phyloP scores from a whole-genome alignment of 306 rosid species.

The Quercus rubra region DNA sequence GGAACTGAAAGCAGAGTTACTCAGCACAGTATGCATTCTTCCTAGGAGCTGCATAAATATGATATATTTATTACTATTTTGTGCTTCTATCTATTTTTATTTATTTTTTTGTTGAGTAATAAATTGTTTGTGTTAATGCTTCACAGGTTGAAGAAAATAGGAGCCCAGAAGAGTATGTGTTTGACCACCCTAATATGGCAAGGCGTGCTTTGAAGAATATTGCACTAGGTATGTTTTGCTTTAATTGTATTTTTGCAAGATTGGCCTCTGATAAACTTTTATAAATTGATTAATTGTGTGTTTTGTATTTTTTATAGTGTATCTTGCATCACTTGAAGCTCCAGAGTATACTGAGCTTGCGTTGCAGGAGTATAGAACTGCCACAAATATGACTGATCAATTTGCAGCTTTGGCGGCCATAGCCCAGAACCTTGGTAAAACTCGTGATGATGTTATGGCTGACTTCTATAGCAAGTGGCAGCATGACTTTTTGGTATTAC shows the following conservation, averaged over 20 bases:
- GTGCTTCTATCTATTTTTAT: conserved; percentile 6
- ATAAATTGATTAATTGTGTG: conserved; percentile 2
- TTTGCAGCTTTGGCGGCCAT: conserved; percentile 91
- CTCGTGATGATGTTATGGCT: conserved; percentile 76
- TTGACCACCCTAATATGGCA: conserved; percentile 72
- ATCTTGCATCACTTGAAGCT: conserved; percentile 77
- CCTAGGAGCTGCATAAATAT: conserved; percentile 17
- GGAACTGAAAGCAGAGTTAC: conserved; percentile 74
- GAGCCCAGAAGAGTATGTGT: conserved; percentile 66
- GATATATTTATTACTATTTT: conserved; percentile 13
- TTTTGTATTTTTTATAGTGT: conserved; percentile 50
- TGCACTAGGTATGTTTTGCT: conserved; percentile 65
- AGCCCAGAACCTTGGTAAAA: conserved; percentile 82
- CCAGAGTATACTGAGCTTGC: conserved; percentile 45
- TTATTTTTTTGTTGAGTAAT: neutral
- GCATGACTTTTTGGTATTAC: conserved; percentile 74
- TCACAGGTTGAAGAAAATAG: conserved; percentile 71
- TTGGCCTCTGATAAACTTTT: conserved; percentile 9
- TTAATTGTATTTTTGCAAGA: conserved; percentile 14
- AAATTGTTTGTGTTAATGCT: conserved; percentile 8
- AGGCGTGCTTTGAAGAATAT: conserved; percentile 90
- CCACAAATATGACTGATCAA: conserved; percentile 98
- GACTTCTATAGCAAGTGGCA: conserved; percentile 92
- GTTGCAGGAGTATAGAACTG: conserved; percentile 64
- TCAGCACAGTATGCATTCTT: conserved; percentile 49